phyloP scores from a whole-genome alignment of 257 asterid species.

The Solanum bukasovii region DNA sequence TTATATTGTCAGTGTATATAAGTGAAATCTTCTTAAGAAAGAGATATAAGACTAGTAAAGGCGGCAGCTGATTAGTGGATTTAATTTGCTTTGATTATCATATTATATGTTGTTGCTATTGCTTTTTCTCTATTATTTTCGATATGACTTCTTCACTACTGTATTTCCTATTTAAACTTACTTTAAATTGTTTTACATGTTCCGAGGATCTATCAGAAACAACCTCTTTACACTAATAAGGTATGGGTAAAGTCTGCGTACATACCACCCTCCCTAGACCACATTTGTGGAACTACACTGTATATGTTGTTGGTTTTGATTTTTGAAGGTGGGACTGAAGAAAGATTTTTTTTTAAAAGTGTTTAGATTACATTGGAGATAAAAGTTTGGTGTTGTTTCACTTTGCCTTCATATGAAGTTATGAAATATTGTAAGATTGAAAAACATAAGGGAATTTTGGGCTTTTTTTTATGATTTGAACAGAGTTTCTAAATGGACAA shows the following conservation, averaged over 20 bases:
- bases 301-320: background rate
- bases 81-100: background rate
- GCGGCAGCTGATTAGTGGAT: background rate
- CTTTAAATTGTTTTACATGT: background rate
- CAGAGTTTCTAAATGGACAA: conserved; percentile 58
- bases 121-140: background rate
- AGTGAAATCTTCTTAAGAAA: background rate
- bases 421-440: conserved; percentile 2
- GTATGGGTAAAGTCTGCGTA: background rate
- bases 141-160: background rate
- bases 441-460: conserved; percentile 4
- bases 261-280: background rate
- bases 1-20: background rate
- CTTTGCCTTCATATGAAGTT: conserved; percentile 62
- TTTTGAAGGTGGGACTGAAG: background rate
- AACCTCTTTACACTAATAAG: background rate
- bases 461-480: conserved; percentile 11
- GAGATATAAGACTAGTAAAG: background rate
- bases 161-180: background rate
- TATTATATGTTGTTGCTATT: background rate
- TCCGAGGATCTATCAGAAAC: background rate
- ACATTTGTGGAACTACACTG: background rate
- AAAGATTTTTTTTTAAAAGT: background rate
- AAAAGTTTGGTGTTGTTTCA: conserved; percentile 47
- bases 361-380: background rate